Evolutionary conservation across 179 eudicot genomes (phyloP).

Genomic region (Silene coronaria): DNA sequence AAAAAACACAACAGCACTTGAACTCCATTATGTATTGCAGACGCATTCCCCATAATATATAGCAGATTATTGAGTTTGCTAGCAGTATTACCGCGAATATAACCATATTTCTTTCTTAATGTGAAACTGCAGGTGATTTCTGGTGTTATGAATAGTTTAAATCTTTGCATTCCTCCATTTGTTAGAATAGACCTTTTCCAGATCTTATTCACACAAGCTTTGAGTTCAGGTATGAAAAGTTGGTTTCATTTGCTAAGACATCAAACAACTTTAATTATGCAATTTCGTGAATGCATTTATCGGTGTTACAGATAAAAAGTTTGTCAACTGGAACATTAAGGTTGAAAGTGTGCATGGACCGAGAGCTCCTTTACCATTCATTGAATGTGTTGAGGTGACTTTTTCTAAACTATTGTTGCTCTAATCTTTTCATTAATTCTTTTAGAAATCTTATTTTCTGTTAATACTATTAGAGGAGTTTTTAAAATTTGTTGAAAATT

Average conservation of each 20-base stretch:
- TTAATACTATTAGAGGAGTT: neutral
- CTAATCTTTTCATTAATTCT: conserved; percentile 1
- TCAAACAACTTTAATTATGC: neutral
- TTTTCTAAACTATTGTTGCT: neutral
- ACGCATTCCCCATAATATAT: neutral
- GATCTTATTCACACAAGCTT: conserved; percentile 35
- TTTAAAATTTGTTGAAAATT: neutral
- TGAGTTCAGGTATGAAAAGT: conserved; percentile 35
- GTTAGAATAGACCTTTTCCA: conserved; percentile 74
- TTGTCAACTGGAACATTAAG: conserved; percentile 54
- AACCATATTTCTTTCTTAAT: conserved; percentile 10
- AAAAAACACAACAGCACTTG: neutral
- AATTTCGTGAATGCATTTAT: neutral
- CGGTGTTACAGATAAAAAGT: conserved; percentile 37
- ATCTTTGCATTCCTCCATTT: conserved; percentile 71
- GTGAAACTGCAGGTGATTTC: conserved; percentile 57
- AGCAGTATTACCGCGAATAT: neutral
- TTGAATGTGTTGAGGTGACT: conserved; percentile 50
- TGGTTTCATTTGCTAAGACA: neutral
- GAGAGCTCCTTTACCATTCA: conserved; percentile 54
- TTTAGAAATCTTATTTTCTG: neutral
- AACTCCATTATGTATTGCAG: neutral
- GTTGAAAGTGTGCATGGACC: conserved; percentile 52
- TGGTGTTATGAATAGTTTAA: conserved; percentile 67
- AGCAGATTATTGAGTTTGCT: conserved; percentile 7